Evolutionary conservation across 2,329 filamentous ascomycete genomes (phyloP).

Genomic region (Trichoderma hamatum): DNA sequence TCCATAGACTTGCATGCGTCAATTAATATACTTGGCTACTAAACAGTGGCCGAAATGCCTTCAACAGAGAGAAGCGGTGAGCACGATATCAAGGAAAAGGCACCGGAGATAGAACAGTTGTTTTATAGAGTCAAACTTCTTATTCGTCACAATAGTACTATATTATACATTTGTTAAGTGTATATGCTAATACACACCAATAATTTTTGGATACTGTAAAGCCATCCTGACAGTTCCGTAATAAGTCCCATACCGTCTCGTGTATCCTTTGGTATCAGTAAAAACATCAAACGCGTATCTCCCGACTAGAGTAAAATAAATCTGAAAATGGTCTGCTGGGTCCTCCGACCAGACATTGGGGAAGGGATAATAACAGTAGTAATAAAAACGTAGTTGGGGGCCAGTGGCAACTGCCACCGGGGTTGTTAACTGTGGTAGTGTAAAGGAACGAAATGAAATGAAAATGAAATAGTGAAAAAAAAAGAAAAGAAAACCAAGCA

Average conservation of each 20-base stretch:
- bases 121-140: not conserved
- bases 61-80: conserved; percentile 7
- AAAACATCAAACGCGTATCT: conserved; percentile 11
- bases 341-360: not conserved
- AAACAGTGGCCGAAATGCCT: not conserved
- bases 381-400: conserved; percentile 2
- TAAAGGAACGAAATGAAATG: not conserved
- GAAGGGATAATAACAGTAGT: not conserved
- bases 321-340: not conserved
- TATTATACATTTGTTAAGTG: conserved; percentile 24
- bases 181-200: conserved; percentile 16
- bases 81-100: not conserved
- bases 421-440: not conserved
- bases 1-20: conserved; percentile 13
- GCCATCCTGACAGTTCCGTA: conserved; percentile 7
- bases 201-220: not conserved
- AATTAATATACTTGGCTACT: conserved; percentile 1
- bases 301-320: not conserved
- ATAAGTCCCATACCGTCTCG: conserved; percentile 7
- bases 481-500: conserved; percentile 16
- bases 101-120: not conserved
- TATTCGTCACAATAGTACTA: conserved; percentile 16
- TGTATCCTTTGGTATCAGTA: conserved; percentile 24
- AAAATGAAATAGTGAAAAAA: not conserved
- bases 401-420: conserved; percentile 4